Evolutionary conservation across 2,329 filamentous ascomycete species (phyloP), one percentile per base, ranked within the genome.

Genomic region (Neonectria coccinea): DNA sequence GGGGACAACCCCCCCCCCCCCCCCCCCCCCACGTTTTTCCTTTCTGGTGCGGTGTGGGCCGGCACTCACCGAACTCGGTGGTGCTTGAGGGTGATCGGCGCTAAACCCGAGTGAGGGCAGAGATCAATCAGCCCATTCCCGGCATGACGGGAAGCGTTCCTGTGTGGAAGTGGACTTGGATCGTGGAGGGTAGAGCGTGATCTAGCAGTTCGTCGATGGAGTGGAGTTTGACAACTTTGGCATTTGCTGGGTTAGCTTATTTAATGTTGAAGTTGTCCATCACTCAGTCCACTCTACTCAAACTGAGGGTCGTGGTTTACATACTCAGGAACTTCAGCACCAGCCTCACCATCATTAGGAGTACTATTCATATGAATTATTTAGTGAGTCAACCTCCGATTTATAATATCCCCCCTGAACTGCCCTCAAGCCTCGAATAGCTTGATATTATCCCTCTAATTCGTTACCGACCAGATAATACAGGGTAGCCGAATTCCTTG

Each of bases 111-210:
- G 47, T 6, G 47, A 50, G 8, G 16, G 47, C 36, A 11, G 5
- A 25, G 4, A 6, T 25, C 11, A 14, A 18, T 51, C 48, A 36
- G 27, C n/a, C 14, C 48, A 33, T 33, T 39, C 29, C 48, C 48
- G 48, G 29, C n/a, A 51, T 36, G 5, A 12, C 48, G 48, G 48
- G 48, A 51, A 36, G 22, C 48, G 47, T 33, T 51, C 48, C n/a
- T 33, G 47, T 50, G 25, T 20, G 14, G 12, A 33, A 20, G 29
- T 33, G n/a, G 29, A 33, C n/a, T 51, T 20, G 3, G 48, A 33
- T 51, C 18, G 16, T 33, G 2, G 48, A 22, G 10, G n/a, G 29
- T 51, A 14, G 5, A 18, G n/a, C 7, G 3, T 18, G 39, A 42
- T 42, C 39, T 42, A 6, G 39, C 7, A 42, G 39, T 42, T 42